These are phyloP conservation scores for Yamadazyma siamensis DNA, from an alignment of 1,139 yeast genomes.

Conservation along the genomic window DNA sequence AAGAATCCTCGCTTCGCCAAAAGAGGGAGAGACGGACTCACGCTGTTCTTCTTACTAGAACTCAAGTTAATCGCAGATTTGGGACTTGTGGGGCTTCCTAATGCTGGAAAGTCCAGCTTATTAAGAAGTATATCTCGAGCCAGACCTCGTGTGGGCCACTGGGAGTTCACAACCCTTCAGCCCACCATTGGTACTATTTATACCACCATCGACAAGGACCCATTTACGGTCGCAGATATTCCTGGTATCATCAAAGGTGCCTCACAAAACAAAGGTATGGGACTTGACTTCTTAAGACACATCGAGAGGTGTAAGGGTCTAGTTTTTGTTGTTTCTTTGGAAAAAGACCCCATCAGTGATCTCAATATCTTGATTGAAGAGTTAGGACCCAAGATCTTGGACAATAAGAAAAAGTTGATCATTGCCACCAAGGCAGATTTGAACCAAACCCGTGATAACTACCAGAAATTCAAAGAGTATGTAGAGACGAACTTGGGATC, in stretches of 20 bases:
- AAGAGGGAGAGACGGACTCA: slow-evolving; percentile 68
- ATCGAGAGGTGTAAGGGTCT: slow-evolving; percentile 88
- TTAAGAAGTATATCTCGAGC: slow-evolving; percentile 88
- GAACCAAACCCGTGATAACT: slow-evolving; percentile 48
- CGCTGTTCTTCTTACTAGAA: slow-evolving; percentile 71
- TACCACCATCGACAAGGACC: slow-evolving; percentile 60
- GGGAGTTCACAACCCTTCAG: slow-evolving; percentile 93
- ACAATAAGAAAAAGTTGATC: slow-evolving; percentile 60
- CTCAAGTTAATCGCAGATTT: slow-evolving; percentile 85
- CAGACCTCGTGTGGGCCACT: slow-evolving; percentile 87
- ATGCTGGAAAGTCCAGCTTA: slow-evolving; percentile 92
- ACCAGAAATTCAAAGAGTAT: slow-evolving; percentile 35
- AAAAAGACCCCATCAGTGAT: slow-evolving; percentile 62
- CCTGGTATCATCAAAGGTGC: slow-evolving; percentile 96
- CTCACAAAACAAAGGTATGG: slow-evolving; percentile 82
- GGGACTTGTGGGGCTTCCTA: slow-evolving; percentile 92
- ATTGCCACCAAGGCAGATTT: slow-evolving; percentile 93
- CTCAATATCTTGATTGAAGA: slow-evolving; percentile 61
- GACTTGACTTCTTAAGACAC: slow-evolving; percentile 86
- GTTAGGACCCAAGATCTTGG: slow-evolving; percentile 61
- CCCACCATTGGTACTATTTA: slow-evolving; percentile 90
- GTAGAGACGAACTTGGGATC: slow-evolving; percentile 24
- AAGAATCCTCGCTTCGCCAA: slow-evolving; percentile 90
- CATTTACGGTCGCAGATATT: slow-evolving; percentile 94
- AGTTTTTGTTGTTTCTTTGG: slow-evolving; percentile 82